Evolutionary conservation across 2,329 filamentous ascomycete species (phyloP).

Genomic region (Microsporum audouinii): DNA sequence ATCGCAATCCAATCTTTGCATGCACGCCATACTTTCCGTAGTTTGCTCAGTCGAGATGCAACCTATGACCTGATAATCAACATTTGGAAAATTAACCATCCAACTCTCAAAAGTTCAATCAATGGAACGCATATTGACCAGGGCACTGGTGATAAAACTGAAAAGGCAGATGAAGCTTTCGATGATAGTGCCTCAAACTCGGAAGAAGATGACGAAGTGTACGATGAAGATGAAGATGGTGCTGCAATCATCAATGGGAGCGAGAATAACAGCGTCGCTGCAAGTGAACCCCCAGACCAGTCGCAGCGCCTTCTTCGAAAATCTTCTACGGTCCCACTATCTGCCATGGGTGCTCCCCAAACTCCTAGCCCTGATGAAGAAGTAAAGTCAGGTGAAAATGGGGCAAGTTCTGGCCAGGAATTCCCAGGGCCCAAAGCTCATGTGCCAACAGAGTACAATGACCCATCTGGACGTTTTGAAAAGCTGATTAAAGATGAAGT

Average conservation of each 20-base stretch:
- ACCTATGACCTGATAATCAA: constrained; percentile 96
- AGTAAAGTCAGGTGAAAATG: constrained; percentile 37
- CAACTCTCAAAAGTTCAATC: constrained; percentile 76
- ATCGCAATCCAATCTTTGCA: constrained; percentile 94
- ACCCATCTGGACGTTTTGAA: constrained; percentile 68
- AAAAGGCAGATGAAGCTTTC: constrained; percentile 59
- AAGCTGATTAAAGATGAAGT: constrained; percentile 74
- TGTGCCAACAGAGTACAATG: constrained; percentile 72
- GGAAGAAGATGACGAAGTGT: constrained; percentile 56
- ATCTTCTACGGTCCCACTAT: constrained; percentile 45
- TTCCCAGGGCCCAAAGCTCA: constrained; percentile 80
- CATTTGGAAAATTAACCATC: constrained; percentile 96
- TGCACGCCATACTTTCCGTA: constrained; percentile 90
- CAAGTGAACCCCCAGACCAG: constrained; percentile 39
- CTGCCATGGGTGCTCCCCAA: constrained; percentile 24
- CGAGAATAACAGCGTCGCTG: constrained; percentile 42
- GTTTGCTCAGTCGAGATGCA: constrained; percentile 84
- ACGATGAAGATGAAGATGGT: constrained; percentile 41
- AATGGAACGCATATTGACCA: constrained; percentile 78
- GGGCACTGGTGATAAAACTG: constrained; percentile 77
- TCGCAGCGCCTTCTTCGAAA: constrained; percentile 56
- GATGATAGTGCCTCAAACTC: constrained; percentile 69
- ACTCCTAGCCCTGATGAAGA: constrained; percentile 25
- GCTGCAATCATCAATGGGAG: constrained; percentile 48
- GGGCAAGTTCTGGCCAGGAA: constrained; percentile 39